phyloP scores from a whole-genome alignment of 257 asterid species.

The Capsicum chinense region DNA sequence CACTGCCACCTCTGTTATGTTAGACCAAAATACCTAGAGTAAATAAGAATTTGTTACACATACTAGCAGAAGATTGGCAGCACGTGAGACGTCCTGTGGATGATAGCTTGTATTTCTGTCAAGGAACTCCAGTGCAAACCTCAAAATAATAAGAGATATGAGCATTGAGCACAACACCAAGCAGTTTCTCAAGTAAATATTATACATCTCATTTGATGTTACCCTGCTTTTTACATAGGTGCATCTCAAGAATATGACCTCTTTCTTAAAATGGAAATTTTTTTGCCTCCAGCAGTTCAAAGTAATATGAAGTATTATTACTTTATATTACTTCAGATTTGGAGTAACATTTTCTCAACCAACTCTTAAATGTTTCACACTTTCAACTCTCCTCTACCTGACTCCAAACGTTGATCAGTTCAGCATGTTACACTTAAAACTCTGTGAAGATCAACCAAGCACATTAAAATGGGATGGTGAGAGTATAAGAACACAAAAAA shows the following conservation, averaged over 20 bases:
- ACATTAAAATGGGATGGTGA: constrained; percentile 14
- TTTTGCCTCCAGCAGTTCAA: background rate
- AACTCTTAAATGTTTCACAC: constrained; percentile 2
- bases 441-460: background rate
- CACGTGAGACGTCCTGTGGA: constrained; percentile 92
- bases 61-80: constrained; percentile 91
- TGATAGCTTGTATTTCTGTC: constrained; percentile 71
- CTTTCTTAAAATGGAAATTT: background rate
- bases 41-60: constrained; percentile 36
- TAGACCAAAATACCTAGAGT: background rate
- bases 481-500: constrained; percentile 3
- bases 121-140: constrained; percentile 50
- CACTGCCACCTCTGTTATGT: background rate
- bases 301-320: background rate
- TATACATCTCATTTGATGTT: background rate
- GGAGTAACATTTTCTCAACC: constrained; percentile 2
- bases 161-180: constrained; percentile 24
- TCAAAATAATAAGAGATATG: constrained; percentile 7
- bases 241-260: constrained; percentile 11
- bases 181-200: background rate
- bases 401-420: background rate
- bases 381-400: background rate
- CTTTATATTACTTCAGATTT: constrained; percentile 12
- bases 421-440: background rate
- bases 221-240: background rate